Evolutionary conservation across 148 eudicot genomes (phyloP), one percentile per base, ranked within the genome.

Genomic region (Pharnaceum exiguum): DNA sequence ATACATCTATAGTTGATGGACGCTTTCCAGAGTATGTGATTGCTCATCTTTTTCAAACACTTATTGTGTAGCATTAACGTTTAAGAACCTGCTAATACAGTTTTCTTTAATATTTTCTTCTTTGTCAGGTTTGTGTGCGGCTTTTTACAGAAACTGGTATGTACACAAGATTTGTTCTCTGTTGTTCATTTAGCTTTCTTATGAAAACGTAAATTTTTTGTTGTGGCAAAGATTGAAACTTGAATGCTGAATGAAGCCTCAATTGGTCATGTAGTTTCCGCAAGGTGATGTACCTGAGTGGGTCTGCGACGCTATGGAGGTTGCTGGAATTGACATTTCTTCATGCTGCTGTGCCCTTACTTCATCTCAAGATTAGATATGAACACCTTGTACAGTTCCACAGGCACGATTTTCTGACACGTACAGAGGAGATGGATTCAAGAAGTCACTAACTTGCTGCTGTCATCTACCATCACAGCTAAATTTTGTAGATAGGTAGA

Each of bases 231-330:
- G 12, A 17, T 16, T 38, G 49, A 35, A 59, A 5, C 9, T 18
- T 46, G 43, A 53, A 10, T 28, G 15, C 30, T 32, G 3, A 46
- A 8, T 3, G 16, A 40, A 51, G 12, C 18, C 24, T 46, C 26
- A 7, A 33, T 39, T 29, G 30, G 23, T 46, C 26, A 5, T 73
- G 72, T 57, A 86, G 97, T 89, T 86, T 59, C 97, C 97, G 1
- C 62, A 76, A 67, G 95, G 95, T 8, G 86, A 89, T 75, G 90
- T 86, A 25, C 97, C 95, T 0, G 77, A 81, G 63, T 89, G 97
- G 95, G 97, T 86, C 40, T 74, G 90, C 77, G 74, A 83, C 53
- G 97, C 95, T 49, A 86, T 89, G 97, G 85, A 83, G 75, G 90
- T 86, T 61, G 88, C 97, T 5, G 95, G 84, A 43, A 76, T 89